These are phyloP conservation scores for Penicillium silybi DNA, from an alignment of 495 filamentous ascomycete genomes.

Conservation along the genomic window DNA sequence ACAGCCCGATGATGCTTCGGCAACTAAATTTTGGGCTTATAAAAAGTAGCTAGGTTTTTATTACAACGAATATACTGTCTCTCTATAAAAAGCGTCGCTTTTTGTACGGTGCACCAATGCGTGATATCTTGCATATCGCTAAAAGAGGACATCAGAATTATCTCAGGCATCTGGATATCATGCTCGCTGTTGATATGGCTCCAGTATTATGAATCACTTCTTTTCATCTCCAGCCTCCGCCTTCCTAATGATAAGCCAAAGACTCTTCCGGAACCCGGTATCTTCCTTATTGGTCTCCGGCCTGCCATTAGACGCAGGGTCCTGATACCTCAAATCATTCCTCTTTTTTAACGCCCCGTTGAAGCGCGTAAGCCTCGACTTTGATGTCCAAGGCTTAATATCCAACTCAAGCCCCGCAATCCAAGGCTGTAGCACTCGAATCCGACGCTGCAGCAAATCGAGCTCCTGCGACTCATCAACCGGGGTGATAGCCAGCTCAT, in stretches of 20 bases:
- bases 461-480: slow-evolving; percentile 3
- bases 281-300: not conserved
- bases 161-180: no score
- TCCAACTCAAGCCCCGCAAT: slow-evolving; percentile 26
- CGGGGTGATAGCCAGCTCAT: not conserved
- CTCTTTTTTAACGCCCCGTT: slow-evolving; percentile 27
- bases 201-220: not conserved
- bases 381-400: slow-evolving; percentile 21
- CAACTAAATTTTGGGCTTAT: no score
- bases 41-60: no score
- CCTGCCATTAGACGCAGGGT: not conserved
- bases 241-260: slow-evolving; percentile 3
- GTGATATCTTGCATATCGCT: no score
- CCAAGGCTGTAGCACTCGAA: slow-evolving; percentile 21
- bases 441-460: slow-evolving; percentile 15
- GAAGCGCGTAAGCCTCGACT: slow-evolving; percentile 23
- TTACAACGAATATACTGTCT: no score
- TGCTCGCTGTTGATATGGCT: no score
- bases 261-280: not conserved
- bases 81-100: no score
- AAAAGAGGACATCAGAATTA: no score
- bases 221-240: not conserved
- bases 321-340: slow-evolving; percentile 6
- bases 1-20: no score
- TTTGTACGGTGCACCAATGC: no score